Evolutionary conservation across 768 basidiomycete genomes (phyloP), one percentile per base, ranked within the genome.

Genomic region (Russula olivacea): DNA sequence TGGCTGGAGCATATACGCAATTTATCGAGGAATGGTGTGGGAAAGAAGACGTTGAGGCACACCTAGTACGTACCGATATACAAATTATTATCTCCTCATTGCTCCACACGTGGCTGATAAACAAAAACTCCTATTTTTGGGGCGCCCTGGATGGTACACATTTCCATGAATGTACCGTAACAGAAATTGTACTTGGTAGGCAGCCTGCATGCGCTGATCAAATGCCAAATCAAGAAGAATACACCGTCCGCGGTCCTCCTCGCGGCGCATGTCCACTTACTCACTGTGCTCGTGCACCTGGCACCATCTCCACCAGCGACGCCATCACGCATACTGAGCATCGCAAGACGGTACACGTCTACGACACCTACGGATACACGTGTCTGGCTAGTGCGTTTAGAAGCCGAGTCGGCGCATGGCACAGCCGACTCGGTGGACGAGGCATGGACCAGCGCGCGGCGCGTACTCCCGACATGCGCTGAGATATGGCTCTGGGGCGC

Each of bases 401-500:
- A 74, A 23, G 77, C 77, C 4, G 83, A 85, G 66, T 59, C 70
- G 40, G 64, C 64, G 9, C 71, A 69, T 55, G 66, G 68, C 15
- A 69, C 65, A 15, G 66, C 67, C 9, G 71, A 62, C 6, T 74
- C 71, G 32, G 68, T 74, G 48, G 62, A 69, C 10, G 70, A 71
- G 30, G 73, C 74, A 11, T 84, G 82, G 80, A 67, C 63, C 30
- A 76, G 79, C 64, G 83, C 83, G 23, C 74, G 83, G 41, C 66
- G 63, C 1, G 79, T 79, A 23, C 64, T 52, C 73, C 72, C 61
- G 70, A 72, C 15, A 76, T 72, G 6, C 43, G 70, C 75, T 65
- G 72, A 73, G 50, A 72, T 86, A 43, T 85, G 85, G 85, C 69
- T 77, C 50, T 85, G 83, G 84, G 82, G 83, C 53, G 64, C 83